These are phyloP conservation scores for Cladosporium colombiae DNA, from an alignment of 2,329 filamentous ascomycete species.

Conservation along the genomic window DNA sequence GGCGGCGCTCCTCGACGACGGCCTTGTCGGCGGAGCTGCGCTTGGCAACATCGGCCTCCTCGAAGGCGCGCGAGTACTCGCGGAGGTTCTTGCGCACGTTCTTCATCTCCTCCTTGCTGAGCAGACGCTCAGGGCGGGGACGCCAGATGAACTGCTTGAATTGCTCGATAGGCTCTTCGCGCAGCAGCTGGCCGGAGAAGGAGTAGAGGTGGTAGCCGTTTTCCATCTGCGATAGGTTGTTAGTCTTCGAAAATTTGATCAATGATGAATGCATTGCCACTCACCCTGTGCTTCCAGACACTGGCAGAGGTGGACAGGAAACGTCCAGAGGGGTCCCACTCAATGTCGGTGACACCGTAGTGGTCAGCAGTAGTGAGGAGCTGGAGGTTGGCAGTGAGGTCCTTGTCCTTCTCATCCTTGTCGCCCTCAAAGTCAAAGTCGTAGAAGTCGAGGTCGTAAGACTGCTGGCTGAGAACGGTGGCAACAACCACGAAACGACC, in stretches of 20 bases:
- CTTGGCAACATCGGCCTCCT: constrained; percentile 91
- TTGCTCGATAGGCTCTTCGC: constrained; percentile 90
- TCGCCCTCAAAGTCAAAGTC: constrained; percentile 98
- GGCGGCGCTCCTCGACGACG: constrained; percentile 83
- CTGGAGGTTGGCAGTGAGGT: constrained; percentile 90
- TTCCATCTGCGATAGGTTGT: constrained; percentile 71
- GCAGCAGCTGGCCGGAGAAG: constrained; percentile 85
- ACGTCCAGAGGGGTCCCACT: constrained; percentile 96
- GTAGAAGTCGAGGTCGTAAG: constrained; percentile 95
- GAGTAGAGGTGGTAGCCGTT: constrained; percentile 99
- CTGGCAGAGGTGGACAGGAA: constrained; percentile 93
- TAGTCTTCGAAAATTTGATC: constrained; percentile 16
- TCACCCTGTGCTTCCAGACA: constrained; percentile 92
- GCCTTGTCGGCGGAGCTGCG: constrained; percentile 92
- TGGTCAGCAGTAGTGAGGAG: constrained; percentile 92
- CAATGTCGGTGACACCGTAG: constrained; percentile 95
- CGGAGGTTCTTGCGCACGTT: constrained; percentile 96
- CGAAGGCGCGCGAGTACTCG: constrained; percentile 92
- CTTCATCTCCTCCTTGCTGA: constrained; percentile 97
- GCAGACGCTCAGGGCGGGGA: constrained; percentile 84
- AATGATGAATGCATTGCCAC: constrained; percentile 38
- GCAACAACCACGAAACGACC: constrained; percentile 94
- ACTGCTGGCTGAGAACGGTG: constrained; percentile 88
- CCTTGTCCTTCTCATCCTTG: constrained; percentile 89
- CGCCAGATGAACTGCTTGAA: constrained; percentile 99